Conservation (phyloP, 805 yeast genomes). For the Cyberlindnera meyerae region DNA sequence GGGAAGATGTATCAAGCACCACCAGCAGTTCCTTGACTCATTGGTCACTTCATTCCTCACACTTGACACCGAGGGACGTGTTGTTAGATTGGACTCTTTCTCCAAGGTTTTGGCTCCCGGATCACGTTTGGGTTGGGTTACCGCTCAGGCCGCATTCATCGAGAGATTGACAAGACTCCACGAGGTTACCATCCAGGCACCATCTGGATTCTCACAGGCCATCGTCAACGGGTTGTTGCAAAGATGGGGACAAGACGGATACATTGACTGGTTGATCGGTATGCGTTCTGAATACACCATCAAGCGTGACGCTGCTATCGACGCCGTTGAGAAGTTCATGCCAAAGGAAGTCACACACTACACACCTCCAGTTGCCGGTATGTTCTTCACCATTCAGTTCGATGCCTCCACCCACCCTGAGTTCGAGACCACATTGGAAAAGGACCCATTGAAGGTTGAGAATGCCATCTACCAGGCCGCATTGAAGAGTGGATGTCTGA, state of each 20-base stretch:
- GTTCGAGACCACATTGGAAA: slow-evolving; percentile 48
- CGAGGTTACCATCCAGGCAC: slow-evolving; percentile 44
- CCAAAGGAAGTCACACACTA: slow-evolving; percentile 17
- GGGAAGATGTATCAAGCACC: slow-evolving; percentile 25
- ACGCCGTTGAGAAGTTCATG: slow-evolving; percentile 46
- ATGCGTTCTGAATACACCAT: slow-evolving; percentile 54
- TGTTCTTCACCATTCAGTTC: slow-evolving; percentile 61
- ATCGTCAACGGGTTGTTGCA: slow-evolving; percentile 44
- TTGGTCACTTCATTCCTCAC: slow-evolving; percentile 46
- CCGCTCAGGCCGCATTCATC: slow-evolving; percentile 44
- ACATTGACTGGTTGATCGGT: slow-evolving; percentile 59
- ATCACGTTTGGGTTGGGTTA: slow-evolving; percentile 54
- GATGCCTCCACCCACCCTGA: slow-evolving; percentile 77
- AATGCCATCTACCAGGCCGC: slow-evolving; percentile 55
- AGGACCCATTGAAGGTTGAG: slow-evolving; percentile 64
- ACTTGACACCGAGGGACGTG: slow-evolving; percentile 56
- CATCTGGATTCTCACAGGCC: slow-evolving; percentile 56
- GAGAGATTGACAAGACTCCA: slow-evolving; percentile 37
- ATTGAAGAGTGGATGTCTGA: slow-evolving; percentile 54
- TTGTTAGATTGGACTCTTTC: slow-evolving; percentile 56
- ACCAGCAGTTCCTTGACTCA: slow-evolving; percentile 40
- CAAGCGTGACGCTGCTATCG: slow-evolving; percentile 56
- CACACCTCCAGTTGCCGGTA: slow-evolving; percentile 60
- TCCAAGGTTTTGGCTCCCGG: slow-evolving; percentile 68
- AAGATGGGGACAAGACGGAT: slow-evolving; percentile 44